A percentile compares a stretch with the other conserved stretches of the same genome.
phyloP scores from a whole-genome alignment of 495 filamentous ascomycete species.

The Aspergillus egyptiacus region DNA sequence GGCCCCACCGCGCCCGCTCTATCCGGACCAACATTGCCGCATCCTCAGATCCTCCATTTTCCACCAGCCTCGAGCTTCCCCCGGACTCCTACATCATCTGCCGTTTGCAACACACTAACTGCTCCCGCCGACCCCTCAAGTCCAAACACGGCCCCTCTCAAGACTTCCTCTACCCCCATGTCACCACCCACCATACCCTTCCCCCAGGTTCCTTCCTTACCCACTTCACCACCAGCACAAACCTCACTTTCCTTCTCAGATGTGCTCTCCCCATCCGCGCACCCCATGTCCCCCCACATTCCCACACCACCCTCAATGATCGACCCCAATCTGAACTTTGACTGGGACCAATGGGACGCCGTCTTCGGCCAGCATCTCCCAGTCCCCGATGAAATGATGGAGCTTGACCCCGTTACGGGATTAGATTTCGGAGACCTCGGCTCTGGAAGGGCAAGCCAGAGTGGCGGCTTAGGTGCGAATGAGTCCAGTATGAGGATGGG shows the following conservation, averaged over 20 bases:
- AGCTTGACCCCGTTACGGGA: constrained; percentile 37
- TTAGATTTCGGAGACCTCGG: constrained; percentile 34
- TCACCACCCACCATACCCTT: constrained; percentile 6
- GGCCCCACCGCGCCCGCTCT: constrained; percentile 10
- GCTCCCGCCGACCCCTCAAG: constrained; percentile 7
- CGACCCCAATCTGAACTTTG: constrained; percentile 42
- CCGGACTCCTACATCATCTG: constrained; percentile 18
- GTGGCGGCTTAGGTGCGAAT: constrained; percentile 7
- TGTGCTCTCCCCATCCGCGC: constrained; percentile 17
- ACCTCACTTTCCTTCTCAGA: constrained; percentile 21
- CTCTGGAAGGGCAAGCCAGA: constrained; percentile 2
- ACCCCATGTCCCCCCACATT: constrained; percentile 15
- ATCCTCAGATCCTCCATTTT: constrained; percentile 8
- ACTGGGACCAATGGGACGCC: constrained; percentile 49
- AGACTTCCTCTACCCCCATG: not conserved
- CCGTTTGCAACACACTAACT: constrained; percentile 12
- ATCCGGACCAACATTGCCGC: not conserved
- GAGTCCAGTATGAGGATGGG: constrained; percentile 3
- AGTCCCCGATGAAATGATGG: constrained; percentile 43
- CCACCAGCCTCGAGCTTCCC: constrained; percentile 16
- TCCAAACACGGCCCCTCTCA: not conserved
- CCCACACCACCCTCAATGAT: constrained; percentile 42
- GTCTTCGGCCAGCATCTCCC: constrained; percentile 46
- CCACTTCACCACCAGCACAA: constrained; percentile 1
- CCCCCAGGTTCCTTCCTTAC: constrained; percentile 2